Evolutionary conservation across 345 rosid genomes (phyloP), one percentile per base, ranked within the genome.

Genomic region (Lumnitzera littorea): DNA sequence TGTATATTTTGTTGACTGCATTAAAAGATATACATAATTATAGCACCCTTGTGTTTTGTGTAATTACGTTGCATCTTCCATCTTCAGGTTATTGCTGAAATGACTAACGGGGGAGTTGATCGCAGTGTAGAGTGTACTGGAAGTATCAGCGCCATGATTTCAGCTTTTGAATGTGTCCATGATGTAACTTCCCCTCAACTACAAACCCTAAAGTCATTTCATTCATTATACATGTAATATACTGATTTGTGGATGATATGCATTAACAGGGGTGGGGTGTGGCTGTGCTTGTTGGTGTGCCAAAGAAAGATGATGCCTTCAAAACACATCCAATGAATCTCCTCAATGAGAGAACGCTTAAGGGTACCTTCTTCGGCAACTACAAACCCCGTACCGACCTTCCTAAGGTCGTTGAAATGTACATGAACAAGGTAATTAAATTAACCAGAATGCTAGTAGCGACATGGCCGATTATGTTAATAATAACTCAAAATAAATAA

Each of bases 51-150:
- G 9, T 7, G 0, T 20, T 7, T 1, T 9, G 11, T 36, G 3
- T 36, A 36, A 36, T 20, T 1, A 20, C 11, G 9, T 36, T 36
- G 43, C 43, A 36, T 51, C 43, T 48, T 50, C 29, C 29, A 13
- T 54, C 14, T 16, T 12, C 17, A 74, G 83, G 78, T 70, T 63
- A 73, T 79, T 53, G 78, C 74, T 62, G 84, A 76, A 25, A 76
- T 79, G 80, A 79, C 76, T 10, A 66, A 48, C 11, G 84, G 84
- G 48, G 84, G 80, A 65, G 84, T 73, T 0, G 84, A 79, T 16
- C 64, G 78, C 15, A 79, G 84, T 17, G 74, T 76, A 9, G 78
- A 79, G 60, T 76, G 84, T 56, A 79, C 80, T 1, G 78, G 84
- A 69, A 73, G 51, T 27, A 55, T 76, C 56, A 23, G 55, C 23